Percentiles rank a stretch among this genome's conserved stretches.
These are phyloP conservation scores for Blastobotrys ciferrii DNA, from an alignment of 1,139 yeast genomes.

Conservation along the genomic window DNA sequence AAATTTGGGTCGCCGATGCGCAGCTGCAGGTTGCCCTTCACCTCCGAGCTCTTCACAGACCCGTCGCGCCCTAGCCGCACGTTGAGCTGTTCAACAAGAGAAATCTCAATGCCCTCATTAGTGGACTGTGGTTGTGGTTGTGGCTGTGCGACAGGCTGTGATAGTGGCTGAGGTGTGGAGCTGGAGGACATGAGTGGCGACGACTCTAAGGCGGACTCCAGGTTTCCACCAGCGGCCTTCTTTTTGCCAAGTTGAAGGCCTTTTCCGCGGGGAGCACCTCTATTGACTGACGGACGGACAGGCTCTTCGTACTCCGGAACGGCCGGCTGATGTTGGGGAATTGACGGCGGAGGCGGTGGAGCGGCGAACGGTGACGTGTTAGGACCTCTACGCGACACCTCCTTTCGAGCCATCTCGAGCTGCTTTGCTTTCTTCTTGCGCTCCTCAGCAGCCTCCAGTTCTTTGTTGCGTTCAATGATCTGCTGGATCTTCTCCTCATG, in stretches of 20 bases:
- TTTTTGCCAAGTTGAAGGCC: constrained; percentile 84
- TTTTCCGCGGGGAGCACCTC: constrained; percentile 50
- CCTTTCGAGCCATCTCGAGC: constrained; percentile 73
- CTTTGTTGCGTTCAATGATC: constrained; percentile 94
- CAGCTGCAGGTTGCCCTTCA: constrained; percentile 87
- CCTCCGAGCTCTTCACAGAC: constrained; percentile 65
- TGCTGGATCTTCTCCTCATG: constrained; percentile 99
- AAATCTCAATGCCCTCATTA: constrained; percentile 77
- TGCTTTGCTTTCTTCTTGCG: constrained; percentile 95
- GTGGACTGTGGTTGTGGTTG: constrained; percentile 40
- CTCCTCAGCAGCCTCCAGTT: constrained; percentile 94
- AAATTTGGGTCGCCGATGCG: constrained; percentile 73
- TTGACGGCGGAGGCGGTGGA: constrained; percentile 22
- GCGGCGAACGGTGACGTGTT: constrained; percentile 17
- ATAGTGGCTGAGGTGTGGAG: constrained; percentile 24
- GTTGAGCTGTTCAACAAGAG: constrained; percentile 71
- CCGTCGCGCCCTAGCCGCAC: constrained; percentile 88
- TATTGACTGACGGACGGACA: constrained; percentile 4
- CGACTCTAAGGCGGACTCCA: constrained; percentile 37
- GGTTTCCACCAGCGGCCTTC: constrained; percentile 36
- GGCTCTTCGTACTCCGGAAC: constrained; percentile 6
- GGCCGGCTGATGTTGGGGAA: constrained; percentile 15
- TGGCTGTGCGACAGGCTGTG: constrained; percentile 23
- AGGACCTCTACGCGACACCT: constrained; percentile 58
- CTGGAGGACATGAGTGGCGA: constrained; percentile 31